Conservation (phyloP, 176 grass and related monocot genomes). For the Calamus simplicifolius region DNA sequence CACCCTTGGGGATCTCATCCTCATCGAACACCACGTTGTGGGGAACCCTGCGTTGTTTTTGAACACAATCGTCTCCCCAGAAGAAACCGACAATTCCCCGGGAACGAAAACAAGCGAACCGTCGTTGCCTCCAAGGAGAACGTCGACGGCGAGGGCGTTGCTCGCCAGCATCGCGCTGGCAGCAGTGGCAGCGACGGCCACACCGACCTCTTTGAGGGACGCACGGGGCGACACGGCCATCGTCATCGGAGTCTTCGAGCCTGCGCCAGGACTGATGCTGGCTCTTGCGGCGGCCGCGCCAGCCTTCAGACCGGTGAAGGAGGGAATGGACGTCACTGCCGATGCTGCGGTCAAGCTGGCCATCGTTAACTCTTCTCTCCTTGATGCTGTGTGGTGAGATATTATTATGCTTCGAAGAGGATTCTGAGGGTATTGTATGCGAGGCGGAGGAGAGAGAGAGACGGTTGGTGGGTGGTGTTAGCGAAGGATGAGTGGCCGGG, state of each 20-base stretch:
- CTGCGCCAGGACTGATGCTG: slow-evolving; percentile 4
- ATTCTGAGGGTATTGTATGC: too few species aligned
- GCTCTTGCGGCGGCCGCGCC: slow-evolving; percentile 18
- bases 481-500: too few species aligned
- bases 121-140: slow-evolving; percentile 48
- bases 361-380: slow-evolving; percentile 15
- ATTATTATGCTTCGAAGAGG: too few species aligned
- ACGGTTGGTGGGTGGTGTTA: too few species aligned
- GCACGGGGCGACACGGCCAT: slow-evolving; percentile 27
- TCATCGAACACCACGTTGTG: slow-evolving; percentile 96
- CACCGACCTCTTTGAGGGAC: slow-evolving; percentile 43
- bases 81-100: slow-evolving; percentile 46
- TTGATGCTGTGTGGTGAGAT: too few species aligned
- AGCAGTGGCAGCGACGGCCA: slow-evolving; percentile 43
- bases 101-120: slow-evolving; percentile 73
- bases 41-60: slow-evolving; percentile 92
- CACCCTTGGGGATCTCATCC: slow-evolving; percentile 68
- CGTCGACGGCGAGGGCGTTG: slow-evolving; percentile 56
- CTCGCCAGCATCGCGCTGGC: slow-evolving; percentile 48
- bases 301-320: slow-evolving; percentile 19
- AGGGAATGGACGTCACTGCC: slow-evolving; percentile 25
- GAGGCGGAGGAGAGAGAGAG: too few species aligned
- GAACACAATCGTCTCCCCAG: slow-evolving; percentile 81
- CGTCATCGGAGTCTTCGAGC: background rate
- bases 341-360: slow-evolving; percentile 55